phyloP scores from a whole-genome alignment of 2,329 filamentous ascomycete genomes.

The Calonectria pseudoturangicola region DNA sequence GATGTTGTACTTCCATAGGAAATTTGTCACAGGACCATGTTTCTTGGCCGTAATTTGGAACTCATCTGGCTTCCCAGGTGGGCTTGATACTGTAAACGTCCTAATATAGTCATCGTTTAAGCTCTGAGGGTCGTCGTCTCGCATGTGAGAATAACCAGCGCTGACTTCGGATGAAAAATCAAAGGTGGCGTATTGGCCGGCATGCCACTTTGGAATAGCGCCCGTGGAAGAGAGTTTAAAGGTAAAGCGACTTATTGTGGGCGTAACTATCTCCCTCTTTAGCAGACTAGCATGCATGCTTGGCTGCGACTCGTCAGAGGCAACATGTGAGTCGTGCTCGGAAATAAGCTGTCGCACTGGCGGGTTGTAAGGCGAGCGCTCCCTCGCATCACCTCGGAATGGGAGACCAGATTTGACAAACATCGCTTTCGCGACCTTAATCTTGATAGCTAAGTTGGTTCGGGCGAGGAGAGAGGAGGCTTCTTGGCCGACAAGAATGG shows the following conservation, averaged over 20 bases:
- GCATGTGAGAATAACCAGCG: conserved; percentile 88
- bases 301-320: conserved; percentile 21
- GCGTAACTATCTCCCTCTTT: conserved; percentile 76
- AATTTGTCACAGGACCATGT: conserved; percentile 80
- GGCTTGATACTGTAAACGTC: conserved; percentile 87
- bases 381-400: conserved; percentile 77
- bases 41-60: conserved; percentile 84
- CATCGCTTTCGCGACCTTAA: conserved; percentile 76
- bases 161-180: conserved; percentile 82
- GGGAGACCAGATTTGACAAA: conserved; percentile 80
- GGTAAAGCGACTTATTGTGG: conserved; percentile 79
- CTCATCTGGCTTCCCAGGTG: conserved; percentile 65
- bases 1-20: conserved; percentile 76
- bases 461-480: conserved; percentile 79
- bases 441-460: conserved; percentile 82
- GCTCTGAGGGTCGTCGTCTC: conserved; percentile 84
- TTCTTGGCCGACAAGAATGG: conserved; percentile 78
- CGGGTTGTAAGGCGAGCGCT: conserved; percentile 87
- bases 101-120: conserved; percentile 90
- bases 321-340: conserved; percentile 66
- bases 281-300: conserved; percentile 72
- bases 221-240: conserved; percentile 61
- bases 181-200: conserved; percentile 87
- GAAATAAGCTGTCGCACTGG: conserved; percentile 77
- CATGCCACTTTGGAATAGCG: conserved; percentile 68